Evolutionary conservation across 192 early-diverging fungal species (phyloP).

Genomic region (Gonapodya sp.): DNA sequence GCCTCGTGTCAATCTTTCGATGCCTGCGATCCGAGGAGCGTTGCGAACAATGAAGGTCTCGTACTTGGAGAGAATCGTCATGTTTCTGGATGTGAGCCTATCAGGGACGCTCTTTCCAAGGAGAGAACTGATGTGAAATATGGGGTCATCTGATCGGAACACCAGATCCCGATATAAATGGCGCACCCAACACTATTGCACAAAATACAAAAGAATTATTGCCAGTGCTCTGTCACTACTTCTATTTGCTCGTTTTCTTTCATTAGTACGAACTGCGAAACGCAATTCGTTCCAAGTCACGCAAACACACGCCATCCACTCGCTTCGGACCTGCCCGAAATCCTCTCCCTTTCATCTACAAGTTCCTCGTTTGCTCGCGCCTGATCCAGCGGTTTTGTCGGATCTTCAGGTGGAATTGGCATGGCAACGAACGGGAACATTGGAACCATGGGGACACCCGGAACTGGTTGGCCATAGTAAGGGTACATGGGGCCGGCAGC

Average conservation of each 20-base stretch:
- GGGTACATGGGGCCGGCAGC: background rate
- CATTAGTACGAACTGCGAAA: too few species aligned
- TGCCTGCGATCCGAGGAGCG: background rate
- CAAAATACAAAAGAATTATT: too few species aligned
- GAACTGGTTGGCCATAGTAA: background rate
- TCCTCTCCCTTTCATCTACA: background rate
- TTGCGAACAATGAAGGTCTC: background rate
- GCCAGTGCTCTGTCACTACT: too few species aligned
- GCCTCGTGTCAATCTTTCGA: background rate
- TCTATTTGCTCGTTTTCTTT: too few species aligned
- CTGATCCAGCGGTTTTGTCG: background rate
- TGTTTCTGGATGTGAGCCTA: too few species aligned
- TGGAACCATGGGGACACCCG: background rate
- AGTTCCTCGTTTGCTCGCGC: background rate
- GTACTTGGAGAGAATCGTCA: slow-evolving; percentile 1
- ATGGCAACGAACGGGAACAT: background rate
- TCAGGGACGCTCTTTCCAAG: too few species aligned
- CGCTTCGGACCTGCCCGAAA: background rate
- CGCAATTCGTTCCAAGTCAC: too few species aligned
- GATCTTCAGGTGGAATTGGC: background rate
- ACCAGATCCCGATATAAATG: too few species aligned
- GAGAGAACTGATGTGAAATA: too few species aligned
- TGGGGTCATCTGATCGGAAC: too few species aligned
- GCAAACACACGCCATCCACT: background rate
- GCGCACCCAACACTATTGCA: too few species aligned